Evolutionary conservation across 1,284 basidiomycete species (phyloP).

Genomic region (Sporisorium graminicola): DNA sequence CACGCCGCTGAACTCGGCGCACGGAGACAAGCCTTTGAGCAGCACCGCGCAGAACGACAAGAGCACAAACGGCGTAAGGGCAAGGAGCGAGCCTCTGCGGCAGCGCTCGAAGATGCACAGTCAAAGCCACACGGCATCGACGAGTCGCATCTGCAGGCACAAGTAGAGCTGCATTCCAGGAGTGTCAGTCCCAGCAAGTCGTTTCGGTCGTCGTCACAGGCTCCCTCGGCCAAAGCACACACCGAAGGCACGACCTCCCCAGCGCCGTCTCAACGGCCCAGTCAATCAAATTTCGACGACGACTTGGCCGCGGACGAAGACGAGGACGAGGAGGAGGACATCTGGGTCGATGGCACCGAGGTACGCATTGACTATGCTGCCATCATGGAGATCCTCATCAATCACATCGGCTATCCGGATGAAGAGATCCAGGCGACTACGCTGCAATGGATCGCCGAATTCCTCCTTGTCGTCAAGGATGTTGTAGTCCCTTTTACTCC

Average conservation of each 20-base stretch:
- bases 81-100: slow-evolving; percentile 67
- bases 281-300: slow-evolving; percentile 10
- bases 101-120: slow-evolving; percentile 3
- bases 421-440: slow-evolving; percentile 72
- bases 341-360: slow-evolving; percentile 92
- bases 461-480: slow-evolving; percentile 86
- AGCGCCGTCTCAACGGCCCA: slow-evolving; percentile 8
- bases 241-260: slow-evolving; percentile 30
- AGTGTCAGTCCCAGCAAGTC: slow-evolving; percentile 41
- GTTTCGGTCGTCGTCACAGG: slow-evolving; percentile 8
- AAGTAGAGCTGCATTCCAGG: slow-evolving; percentile 33
- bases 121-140: slow-evolving; percentile 11
- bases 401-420: slow-evolving; percentile 82
- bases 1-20: slow-evolving; percentile 58
- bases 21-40: slow-evolving; percentile 34
- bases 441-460: slow-evolving; percentile 91
- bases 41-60: slow-evolving; percentile 30
- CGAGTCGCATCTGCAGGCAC: slow-evolving; percentile 71
- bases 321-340: slow-evolving; percentile 71
- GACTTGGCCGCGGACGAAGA: slow-evolving; percentile 58
- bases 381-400: slow-evolving; percentile 93
- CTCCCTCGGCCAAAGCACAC: slow-evolving; percentile 8
- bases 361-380: slow-evolving; percentile 90
- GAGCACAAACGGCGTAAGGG: slow-evolving; percentile 72
- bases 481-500: slow-evolving; percentile 96